These are phyloP conservation scores for Capsicum baccatum DNA, from an alignment of 257 asterid species.

Conservation along the genomic window DNA sequence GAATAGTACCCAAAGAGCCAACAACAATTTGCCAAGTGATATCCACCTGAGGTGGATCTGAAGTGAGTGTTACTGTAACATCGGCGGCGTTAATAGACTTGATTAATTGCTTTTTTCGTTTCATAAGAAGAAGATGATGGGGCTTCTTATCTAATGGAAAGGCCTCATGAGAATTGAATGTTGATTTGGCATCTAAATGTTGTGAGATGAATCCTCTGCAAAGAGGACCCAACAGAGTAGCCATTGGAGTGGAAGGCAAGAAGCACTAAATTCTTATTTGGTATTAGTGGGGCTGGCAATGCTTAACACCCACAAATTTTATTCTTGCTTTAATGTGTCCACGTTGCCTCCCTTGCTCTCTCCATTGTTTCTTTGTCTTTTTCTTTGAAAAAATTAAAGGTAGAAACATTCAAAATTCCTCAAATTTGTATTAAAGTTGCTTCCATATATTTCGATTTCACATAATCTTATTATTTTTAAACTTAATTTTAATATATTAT, in stretches of 20 bases:
- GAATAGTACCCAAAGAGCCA: slow-evolving; percentile 66
- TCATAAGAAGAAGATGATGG: neutral
- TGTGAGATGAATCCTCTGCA: neutral
- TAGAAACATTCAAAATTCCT: too few relatives aligned
- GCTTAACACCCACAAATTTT: slow-evolving; percentile 6
- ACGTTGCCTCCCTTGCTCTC: slow-evolving; percentile 10
- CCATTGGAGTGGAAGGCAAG: neutral
- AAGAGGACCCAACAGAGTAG: neutral
- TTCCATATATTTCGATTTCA: too few relatives aligned
- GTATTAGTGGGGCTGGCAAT: neutral
- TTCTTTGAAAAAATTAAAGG: neutral
- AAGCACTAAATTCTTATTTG: neutral
- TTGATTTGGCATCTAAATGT: neutral
- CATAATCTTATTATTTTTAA: too few relatives aligned
- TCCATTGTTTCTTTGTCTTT: neutral
- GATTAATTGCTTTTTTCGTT: neutral
- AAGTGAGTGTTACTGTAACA: slow-evolving; percentile 31
- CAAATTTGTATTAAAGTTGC: too few relatives aligned
- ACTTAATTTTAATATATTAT: too few relatives aligned
- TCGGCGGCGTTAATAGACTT: slow-evolving; percentile 30
- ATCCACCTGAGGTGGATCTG: slow-evolving; percentile 56
- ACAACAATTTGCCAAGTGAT: slow-evolving; percentile 61
- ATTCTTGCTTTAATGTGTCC: neutral
- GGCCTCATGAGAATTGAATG: neutral
- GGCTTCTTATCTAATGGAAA: neutral